Base-by-base conservation (phyloP, 2,329 filamentous ascomycete species). In the Stachybotrys chlorohalonatus region DNA sequence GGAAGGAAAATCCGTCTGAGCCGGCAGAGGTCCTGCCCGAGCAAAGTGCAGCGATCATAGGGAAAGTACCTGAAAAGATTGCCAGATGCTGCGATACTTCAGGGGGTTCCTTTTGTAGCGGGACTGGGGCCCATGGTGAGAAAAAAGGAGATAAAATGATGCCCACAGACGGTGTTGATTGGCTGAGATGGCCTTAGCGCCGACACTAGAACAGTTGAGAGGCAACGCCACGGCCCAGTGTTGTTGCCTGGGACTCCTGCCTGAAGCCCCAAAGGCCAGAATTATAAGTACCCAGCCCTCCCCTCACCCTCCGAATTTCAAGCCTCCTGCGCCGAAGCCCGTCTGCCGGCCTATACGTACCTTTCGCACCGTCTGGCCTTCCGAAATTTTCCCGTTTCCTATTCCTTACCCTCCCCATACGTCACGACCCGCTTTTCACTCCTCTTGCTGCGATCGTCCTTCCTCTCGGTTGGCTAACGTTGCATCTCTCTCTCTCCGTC, bases 211-310 rank as follows among this genome's bases (percentile, higher is more conserved):
- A 64, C 66, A 68, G 62, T 66, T 66, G 13, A 70, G 67, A 68
- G 63, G 61, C 69, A 67, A 68, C 73, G 72, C 73, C 72, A 75
- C 73, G 68, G 63, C 64, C 66, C 31, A 65, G 67, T 68, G 69
- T 68, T 66, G 71, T 68, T 73, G 72, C 72, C 73, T 74, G 64
- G 73, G 71, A 63, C 62, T 65, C 64, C 57, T 69, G 70, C 68
- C 65, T 66, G 62, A 67, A 64, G 62, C 63, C 63, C 64, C 65
- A 62, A 60, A 58, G 62, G 60, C 58, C 66, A 79, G 77, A 80
- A 80, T 75, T 81, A 81, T 81, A 81, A 81, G 73, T 73, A 79
- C 71, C 67, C 66, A 68, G 68, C 68, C 72, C 72, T 76, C 77
- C 78, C 79, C 77, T 79, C 74, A 70, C 73, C 71, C 39, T 73